phyloP scores from a whole-genome alignment of 768 basidiomycete genomes.

The Pholiota conissans region DNA sequence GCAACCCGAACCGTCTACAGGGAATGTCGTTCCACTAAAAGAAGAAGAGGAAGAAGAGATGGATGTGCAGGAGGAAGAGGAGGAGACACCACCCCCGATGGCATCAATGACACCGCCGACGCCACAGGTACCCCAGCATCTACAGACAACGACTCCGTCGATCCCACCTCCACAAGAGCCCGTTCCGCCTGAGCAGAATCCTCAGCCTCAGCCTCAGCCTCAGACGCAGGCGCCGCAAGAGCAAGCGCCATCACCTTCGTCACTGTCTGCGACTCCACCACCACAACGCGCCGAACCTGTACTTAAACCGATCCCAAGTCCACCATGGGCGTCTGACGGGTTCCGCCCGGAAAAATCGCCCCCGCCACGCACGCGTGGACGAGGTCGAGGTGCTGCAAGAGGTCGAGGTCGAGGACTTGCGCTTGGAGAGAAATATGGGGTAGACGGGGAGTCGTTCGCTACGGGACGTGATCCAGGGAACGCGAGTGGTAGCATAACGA shows the following conservation, averaged over 20 bases:
- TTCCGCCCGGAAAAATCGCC: not conserved
- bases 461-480: not conserved
- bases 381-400: not conserved
- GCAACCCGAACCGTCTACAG: not conserved
- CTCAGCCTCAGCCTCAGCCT: no score
- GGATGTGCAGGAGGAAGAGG: not conserved
- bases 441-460: no score
- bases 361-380: not conserved
- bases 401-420: not conserved
- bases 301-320: slow-evolving; percentile 18
- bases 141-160: no score
- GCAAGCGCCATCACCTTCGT: no score
- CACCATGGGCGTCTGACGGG: slow-evolving; percentile 17
- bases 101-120: no score
- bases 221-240: no score
- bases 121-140: no score
- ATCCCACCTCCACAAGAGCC: no score
- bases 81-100: not conserved
- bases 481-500: not conserved
- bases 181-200: no score
- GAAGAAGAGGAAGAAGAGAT: not conserved
- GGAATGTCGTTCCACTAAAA: not conserved
- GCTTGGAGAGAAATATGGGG: not conserved
- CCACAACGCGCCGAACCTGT: not conserved
- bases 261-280: not conserved